Evolutionary conservation across 2,329 filamentous ascomycete genomes (phyloP), one percentile per base, ranked within the genome.

Genomic region (Penicillium oxalicum): DNA sequence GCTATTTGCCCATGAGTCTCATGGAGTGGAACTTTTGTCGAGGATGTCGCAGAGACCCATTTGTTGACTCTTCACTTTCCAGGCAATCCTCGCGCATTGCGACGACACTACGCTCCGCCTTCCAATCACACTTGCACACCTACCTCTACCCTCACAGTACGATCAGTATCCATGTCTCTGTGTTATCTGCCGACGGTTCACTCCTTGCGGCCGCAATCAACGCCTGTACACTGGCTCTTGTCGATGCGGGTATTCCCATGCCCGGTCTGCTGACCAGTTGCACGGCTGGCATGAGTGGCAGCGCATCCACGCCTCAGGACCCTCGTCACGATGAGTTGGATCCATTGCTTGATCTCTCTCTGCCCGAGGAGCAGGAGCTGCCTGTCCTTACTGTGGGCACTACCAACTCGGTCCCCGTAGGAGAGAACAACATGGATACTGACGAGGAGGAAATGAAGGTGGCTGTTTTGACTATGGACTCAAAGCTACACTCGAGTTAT

Each of bases 221-320:
- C 63, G 93, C 93, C 4, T 82, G 87, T 0, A 95, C 91, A 0
- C 81, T 98, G 9, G 93, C 93, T 0, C 81, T 97, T 24, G 85
- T 97, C 53, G 93, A 98, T 66, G 93, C 93, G 0, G 93, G 93
- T 45, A 86, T 98, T 18, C 93, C 93, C 25, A 96, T 97, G 91
- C 83, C 84, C 2, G 89, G 95, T 65, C 94, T 96, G 65, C 80
- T 97, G 2, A 83, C 84, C 24, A 89, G 91, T 5, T 94, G 88
- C 70, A 95, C 91, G 0, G 87, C 89, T 0, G 93, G 91, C 4
- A 87, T 72, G 64, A 72, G 85, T 11, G 70, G 70, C 5, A 69
- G 67, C 46, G 70, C 70, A 11, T 71, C 68, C 26, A 72, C 69
- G 4, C 68, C 69, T 5, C 63, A 62, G 9, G 65, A 71, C 40